Evolutionary conservation across 805 yeast genomes (phyloP).

Genomic region (Schwanniomyces occidentalis): DNA sequence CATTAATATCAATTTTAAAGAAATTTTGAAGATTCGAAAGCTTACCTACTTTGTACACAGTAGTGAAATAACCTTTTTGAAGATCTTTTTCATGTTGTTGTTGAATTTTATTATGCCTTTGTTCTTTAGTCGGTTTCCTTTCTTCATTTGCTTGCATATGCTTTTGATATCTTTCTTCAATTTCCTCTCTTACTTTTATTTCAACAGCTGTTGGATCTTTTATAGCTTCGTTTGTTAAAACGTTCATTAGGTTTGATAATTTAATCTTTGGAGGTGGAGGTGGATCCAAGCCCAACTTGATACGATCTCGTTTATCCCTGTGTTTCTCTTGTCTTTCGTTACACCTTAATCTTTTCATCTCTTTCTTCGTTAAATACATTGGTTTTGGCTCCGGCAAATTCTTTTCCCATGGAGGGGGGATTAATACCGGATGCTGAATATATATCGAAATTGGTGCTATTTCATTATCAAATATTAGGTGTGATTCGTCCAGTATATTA

Average conservation of each 20-base stretch:
- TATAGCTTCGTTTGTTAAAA: slow-evolving; percentile 80
- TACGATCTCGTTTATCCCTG: slow-evolving; percentile 73
- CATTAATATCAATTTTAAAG: slow-evolving; percentile 77
- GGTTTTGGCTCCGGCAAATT: slow-evolving; percentile 42
- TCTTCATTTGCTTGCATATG: slow-evolving; percentile 65
- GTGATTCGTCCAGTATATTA: slow-evolving; percentile 25
- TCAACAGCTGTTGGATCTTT: slow-evolving; percentile 89
- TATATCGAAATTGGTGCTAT: slow-evolving; percentile 60
- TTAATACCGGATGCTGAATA: slow-evolving; percentile 79
- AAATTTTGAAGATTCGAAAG: slow-evolving; percentile 65
- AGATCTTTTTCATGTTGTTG: slow-evolving; percentile 50
- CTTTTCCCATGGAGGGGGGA: slow-evolving; percentile 58
- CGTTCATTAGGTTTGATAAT: slow-evolving; percentile 81
- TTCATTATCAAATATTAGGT: slow-evolving; percentile 36
- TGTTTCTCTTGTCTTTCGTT: slow-evolving; percentile 63
- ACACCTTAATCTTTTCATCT: slow-evolving; percentile 69
- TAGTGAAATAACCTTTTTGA: slow-evolving; percentile 50
- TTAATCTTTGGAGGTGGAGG: slow-evolving; percentile 90
- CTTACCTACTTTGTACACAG: slow-evolving; percentile 58
- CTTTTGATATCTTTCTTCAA: slow-evolving; percentile 54
- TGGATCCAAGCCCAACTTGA: slow-evolving; percentile 77
- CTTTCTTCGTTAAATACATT: slow-evolving; percentile 71
- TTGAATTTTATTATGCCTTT: slow-evolving; percentile 49
- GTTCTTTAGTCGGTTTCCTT: slow-evolving; percentile 62
- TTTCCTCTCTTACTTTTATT: slow-evolving; percentile 64